phyloP scores from a whole-genome alignment of 2,329 filamentous ascomycete species.

The Talaromyces sp. region DNA sequence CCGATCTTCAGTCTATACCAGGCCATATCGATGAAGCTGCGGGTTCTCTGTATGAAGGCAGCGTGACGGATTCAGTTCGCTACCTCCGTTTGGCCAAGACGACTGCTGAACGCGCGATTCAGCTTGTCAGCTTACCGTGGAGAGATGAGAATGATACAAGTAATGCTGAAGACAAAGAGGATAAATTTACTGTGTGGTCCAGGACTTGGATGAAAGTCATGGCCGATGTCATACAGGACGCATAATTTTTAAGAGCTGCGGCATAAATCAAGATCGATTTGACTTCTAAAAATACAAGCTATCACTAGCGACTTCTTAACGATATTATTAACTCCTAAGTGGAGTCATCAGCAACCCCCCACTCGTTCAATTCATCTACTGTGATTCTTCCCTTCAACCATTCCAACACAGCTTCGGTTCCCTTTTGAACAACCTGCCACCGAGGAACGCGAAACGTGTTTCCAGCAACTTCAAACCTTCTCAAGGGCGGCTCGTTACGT shows the following conservation, averaged over 20 bases:
- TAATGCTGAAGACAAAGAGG: constrained; percentile 55
- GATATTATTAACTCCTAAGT: background rate
- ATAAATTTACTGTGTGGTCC: constrained; percentile 79
- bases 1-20: constrained; percentile 32
- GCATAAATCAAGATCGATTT: constrained; percentile 5
- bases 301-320: background rate
- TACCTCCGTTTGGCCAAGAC: constrained; percentile 29
- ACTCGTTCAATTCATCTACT: constrained; percentile 35
- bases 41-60: constrained; percentile 41
- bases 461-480: constrained; percentile 70
- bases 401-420: constrained; percentile 75
- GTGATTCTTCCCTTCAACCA: constrained; percentile 78
- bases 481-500: constrained; percentile 46
- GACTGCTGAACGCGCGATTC: constrained; percentile 61
- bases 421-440: constrained; percentile 77
- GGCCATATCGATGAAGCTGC: constrained; percentile 43
- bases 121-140: constrained; percentile 70
- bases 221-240: constrained; percentile 34
- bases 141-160: constrained; percentile 28
- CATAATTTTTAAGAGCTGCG: constrained; percentile 8
- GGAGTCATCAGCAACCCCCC: constrained; percentile 25
- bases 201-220: constrained; percentile 50
- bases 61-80: constrained; percentile 28
- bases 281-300: background rate
- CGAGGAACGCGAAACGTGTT: constrained; percentile 86